Conservation (phyloP, 805 yeast species). For the Gaillardinia entomophila region DNA sequence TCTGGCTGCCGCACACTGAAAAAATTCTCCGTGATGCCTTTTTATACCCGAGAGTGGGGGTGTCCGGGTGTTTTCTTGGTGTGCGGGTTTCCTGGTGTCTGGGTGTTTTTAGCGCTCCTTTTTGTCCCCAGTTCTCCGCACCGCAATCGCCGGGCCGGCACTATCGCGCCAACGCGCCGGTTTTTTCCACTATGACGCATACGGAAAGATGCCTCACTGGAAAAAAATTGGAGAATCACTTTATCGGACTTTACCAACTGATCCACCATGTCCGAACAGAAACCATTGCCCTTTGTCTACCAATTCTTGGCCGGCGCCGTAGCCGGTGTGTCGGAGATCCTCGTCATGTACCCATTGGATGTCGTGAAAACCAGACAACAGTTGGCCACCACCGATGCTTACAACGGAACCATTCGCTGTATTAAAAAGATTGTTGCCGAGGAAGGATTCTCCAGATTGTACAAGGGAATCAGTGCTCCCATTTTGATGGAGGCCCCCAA, state of each 20-base stretch:
- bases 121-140: too few species aligned
- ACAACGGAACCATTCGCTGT: slow-evolving; percentile 81
- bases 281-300: slow-evolving; percentile 73
- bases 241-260: too few species aligned
- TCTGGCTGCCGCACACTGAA: slow-evolving; percentile 48
- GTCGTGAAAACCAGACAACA: slow-evolving; percentile 97
- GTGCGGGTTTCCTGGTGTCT: too few species aligned
- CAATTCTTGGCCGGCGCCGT: slow-evolving; percentile 91
- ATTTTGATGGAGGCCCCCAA: slow-evolving; percentile 99
- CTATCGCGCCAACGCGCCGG: too few species aligned
- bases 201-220: too few species aligned
- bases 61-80: too few species aligned
- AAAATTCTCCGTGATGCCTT: too few species aligned
- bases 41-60: too few species aligned
- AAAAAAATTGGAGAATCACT: too few species aligned
- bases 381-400: slow-evolving; percentile 57
- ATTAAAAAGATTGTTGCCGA: slow-evolving; percentile 73
- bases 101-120: too few species aligned
- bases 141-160: too few species aligned
- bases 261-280: slow-evolving; percentile 21
- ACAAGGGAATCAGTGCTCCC: slow-evolving; percentile 94
- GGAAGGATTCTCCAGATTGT: slow-evolving; percentile 80
- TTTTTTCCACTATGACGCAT: too few species aligned
- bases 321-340: slow-evolving; percentile 95
- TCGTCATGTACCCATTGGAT: slow-evolving; percentile 94